Conservation (phyloP, 1,284 basidiomycete species). For the Ganoderma lingzhi region DNA sequence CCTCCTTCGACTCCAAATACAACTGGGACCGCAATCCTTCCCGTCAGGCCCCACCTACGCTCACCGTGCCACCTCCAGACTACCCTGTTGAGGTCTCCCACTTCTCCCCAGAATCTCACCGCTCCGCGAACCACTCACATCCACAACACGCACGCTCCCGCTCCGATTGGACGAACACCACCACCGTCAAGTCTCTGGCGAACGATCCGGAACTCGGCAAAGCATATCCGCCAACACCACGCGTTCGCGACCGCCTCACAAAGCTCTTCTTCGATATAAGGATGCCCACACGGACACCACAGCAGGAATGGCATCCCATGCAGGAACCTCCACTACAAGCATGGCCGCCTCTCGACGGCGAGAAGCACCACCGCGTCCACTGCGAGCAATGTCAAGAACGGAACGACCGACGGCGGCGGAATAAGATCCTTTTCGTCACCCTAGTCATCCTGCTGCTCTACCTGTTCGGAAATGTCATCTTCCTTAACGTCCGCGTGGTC, state of each 20-base stretch:
- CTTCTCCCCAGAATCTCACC: constrained; percentile 33
- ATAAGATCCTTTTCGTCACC: constrained; percentile 41
- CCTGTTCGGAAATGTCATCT: constrained; percentile 50
- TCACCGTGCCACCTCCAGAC: constrained; percentile 36
- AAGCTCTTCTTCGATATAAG: constrained; percentile 48
- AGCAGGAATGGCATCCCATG: constrained; percentile 41
- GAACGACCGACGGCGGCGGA: constrained; percentile 41
- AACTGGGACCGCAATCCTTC: constrained; percentile 34
- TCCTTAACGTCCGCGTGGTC: constrained; percentile 50
- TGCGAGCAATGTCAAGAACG: constrained; percentile 42
- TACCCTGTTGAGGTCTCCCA: constrained; percentile 31
- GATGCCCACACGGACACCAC: constrained; percentile 33
- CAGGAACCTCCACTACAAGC: constrained; percentile 40
- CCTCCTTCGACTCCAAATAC: constrained; percentile 23
- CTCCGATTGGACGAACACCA: constrained; percentile 36
- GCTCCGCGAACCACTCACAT: constrained; percentile 18
- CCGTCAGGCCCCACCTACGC: constrained; percentile 36
- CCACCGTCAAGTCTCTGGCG: constrained; percentile 30
- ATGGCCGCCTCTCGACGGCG: constrained; percentile 51
- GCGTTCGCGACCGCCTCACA: constrained; percentile 45
- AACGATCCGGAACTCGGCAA: constrained; percentile 29
- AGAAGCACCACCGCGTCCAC: constrained; percentile 44
- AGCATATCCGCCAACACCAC: constrained; percentile 20
- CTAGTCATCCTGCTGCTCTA: constrained; percentile 52
- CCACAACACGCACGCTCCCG: constrained; percentile 28